A percentile compares a stretch with the other conserved stretches of the same genome.
Evolutionary conservation across 192 early-diverging fungal genomes (phyloP).

Genomic region (Entophlyctis luteolus): DNA sequence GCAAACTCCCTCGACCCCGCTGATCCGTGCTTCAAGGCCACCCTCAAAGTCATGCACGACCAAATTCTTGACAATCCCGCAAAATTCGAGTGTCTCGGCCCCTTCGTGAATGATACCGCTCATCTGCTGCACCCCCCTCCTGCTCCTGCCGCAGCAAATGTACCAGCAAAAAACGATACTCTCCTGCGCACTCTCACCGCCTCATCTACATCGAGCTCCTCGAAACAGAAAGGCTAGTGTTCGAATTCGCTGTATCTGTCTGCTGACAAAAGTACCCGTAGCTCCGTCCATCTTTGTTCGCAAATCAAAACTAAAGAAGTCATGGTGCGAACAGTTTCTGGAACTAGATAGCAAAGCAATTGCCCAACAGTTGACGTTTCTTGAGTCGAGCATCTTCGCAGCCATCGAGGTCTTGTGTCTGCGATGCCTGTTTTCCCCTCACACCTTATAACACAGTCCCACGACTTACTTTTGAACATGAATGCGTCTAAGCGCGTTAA

Average conservation of each 20-base stretch:
- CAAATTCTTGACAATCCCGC: too few relatives aligned
- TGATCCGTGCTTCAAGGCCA: too few relatives aligned
- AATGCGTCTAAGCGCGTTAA: slow-evolving; percentile 9
- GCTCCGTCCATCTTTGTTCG: too few relatives aligned
- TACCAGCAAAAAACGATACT: background rate
- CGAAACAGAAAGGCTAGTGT: too few relatives aligned
- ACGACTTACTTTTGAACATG: slow-evolving; percentile 53
- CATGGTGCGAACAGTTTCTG: slow-evolving; percentile 44
- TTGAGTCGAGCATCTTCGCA: slow-evolving; percentile 62
- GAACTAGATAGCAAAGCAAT: slow-evolving; percentile 54
- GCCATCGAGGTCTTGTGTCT: slow-evolving; percentile 54
- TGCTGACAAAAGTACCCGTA: too few relatives aligned
- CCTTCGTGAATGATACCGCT: background rate
- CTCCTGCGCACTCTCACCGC: too few relatives aligned
- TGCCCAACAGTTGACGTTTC: slow-evolving; percentile 62
- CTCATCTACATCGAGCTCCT: too few relatives aligned
- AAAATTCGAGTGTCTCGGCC: background rate
- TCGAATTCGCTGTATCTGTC: too few relatives aligned
- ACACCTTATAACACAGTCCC: slow-evolving; percentile 53
- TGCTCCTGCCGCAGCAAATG: background rate
- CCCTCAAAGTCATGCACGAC: too few relatives aligned
- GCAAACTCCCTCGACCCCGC: too few relatives aligned
- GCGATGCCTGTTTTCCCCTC: slow-evolving; percentile 9
- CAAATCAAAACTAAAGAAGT: background rate
- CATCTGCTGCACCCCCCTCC: background rate